A percentile compares a stretch with the other conserved stretches of the same genome.
phyloP scores from a whole-genome alignment of 352 stramenopile genomes.

The Globisporangium echinulatum region DNA sequence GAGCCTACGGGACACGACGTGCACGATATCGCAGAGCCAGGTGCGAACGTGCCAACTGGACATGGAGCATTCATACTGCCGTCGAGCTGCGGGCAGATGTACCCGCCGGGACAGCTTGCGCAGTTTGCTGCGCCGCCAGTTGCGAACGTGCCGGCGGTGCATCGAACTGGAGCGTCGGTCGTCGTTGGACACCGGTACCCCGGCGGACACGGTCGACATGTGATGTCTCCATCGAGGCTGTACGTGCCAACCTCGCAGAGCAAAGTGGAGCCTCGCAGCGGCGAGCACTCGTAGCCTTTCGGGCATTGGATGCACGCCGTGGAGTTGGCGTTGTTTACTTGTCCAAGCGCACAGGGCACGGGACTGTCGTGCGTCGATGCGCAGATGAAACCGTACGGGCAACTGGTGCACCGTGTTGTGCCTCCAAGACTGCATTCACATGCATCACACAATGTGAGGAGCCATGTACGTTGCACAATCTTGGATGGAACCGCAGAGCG shows the following conservation, averaged over 20 bases:
- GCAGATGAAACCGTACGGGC: conserved; percentile 56
- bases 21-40: conserved; percentile 36
- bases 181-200: conserved; percentile 38
- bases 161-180: conserved; percentile 8
- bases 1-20: conserved; percentile 58
- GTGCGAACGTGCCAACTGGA: conserved; percentile 31
- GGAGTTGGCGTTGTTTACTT: conserved; percentile 30
- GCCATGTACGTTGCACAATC: too few relatives aligned
- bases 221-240: conserved; percentile 5
- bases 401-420: conserved; percentile 36
- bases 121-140: conserved; percentile 32
- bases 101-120: conserved; percentile 26
- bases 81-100: conserved; percentile 44
- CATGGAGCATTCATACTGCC: conserved; percentile 44
- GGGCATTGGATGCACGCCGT: conserved; percentile 13
- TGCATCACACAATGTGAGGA: too few relatives aligned
- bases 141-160: conserved; percentile 45
- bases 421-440: conserved; percentile 26
- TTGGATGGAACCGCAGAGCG: conserved; percentile 13
- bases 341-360: conserved; percentile 6
- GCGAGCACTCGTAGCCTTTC: conserved; percentile 17
- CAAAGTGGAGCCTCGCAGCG: neutral
- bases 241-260: conserved; percentile 7
- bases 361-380: conserved; percentile 24
- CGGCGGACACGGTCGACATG: conserved; percentile 5